Evolutionary conservation across 176 grass and related monocot genomes (phyloP).

Genomic region (Oryza punctata): DNA sequence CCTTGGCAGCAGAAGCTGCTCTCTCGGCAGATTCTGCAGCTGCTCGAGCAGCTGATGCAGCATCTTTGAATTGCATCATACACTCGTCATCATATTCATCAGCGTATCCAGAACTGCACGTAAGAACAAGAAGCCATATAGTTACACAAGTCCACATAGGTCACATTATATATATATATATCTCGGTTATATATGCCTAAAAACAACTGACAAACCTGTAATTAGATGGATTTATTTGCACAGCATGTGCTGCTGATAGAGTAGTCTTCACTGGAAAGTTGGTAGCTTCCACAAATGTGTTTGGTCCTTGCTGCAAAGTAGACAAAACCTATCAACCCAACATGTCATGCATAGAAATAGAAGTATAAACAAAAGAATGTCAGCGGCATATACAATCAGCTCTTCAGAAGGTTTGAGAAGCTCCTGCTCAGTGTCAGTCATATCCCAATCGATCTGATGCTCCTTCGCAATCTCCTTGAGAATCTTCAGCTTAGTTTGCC

Average conservation of each 20-base stretch:
- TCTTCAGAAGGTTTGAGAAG: conserved; percentile 89
- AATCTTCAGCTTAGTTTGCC: conserved; percentile 78
- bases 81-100: conserved; percentile 38
- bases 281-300: conserved; percentile 58
- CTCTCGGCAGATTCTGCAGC: conserved; percentile 78
- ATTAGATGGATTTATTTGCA: conserved; percentile 37
- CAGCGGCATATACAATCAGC: conserved; percentile 46
- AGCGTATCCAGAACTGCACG: conserved; percentile 36
- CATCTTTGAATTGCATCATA: conserved; percentile 73
- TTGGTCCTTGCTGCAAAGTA: conserved; percentile 73
- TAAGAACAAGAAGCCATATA: conserved; percentile 7
- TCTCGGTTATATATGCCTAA: background rate
- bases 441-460: conserved; percentile 83
- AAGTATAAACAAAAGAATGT: conserved; percentile 20
- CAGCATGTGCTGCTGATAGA: conserved; percentile 19
- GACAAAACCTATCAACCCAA: conserved; percentile 34
- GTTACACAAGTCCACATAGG: background rate
- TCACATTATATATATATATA: background rate
- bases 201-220: conserved; percentile 52
- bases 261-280: conserved; percentile 65
- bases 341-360: background rate
- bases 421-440: conserved; percentile 72
- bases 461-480: conserved; percentile 96
- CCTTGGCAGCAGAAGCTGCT: conserved; percentile 76
- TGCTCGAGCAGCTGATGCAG: conserved; percentile 74